Evolutionary conservation across 768 basidiomycete species (phyloP).

Genomic region (Boletus pseudo-olivaceus): DNA sequence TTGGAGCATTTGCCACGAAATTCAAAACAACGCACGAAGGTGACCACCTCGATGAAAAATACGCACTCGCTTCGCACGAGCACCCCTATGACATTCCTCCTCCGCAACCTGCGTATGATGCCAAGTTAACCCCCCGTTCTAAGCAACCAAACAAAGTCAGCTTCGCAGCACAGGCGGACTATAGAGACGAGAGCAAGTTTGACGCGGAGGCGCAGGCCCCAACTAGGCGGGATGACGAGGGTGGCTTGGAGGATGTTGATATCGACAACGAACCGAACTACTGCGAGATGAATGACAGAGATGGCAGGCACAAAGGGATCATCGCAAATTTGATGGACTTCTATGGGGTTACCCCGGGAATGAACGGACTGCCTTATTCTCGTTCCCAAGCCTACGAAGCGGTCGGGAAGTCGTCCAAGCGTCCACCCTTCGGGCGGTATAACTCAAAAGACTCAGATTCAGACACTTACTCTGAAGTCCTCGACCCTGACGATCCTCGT

Average conservation of each 20-base stretch:
- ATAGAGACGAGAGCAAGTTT: constrained; percentile 15
- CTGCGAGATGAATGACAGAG: constrained; percentile 20
- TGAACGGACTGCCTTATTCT: constrained; percentile 24
- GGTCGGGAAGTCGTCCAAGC: constrained; percentile 6
- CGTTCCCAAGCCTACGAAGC: constrained; percentile 21
- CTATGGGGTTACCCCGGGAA: constrained; percentile 24
- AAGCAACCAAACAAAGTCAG: constrained; percentile 35
- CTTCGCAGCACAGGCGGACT: constrained; percentile 32
- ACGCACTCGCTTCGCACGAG: constrained; percentile 51
- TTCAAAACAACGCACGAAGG: constrained; percentile 10
- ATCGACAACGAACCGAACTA: constrained; percentile 11
- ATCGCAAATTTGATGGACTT: constrained; percentile 31
- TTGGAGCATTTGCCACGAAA: constrained; percentile 15
- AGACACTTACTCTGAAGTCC: constrained; percentile 43
- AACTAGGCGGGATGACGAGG: constrained; percentile 3
- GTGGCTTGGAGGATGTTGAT: constrained; percentile 19
- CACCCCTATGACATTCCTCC: constrained; percentile 62
- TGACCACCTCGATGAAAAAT: constrained; percentile 36
- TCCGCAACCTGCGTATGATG: constrained; percentile 42
- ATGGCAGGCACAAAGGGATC: constrained; percentile 25
- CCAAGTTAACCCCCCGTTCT: constrained; percentile 6
- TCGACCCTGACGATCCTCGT: constrained; percentile 73
- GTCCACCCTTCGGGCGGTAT: constrained; percentile 26
- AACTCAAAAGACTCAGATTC: constrained; percentile 45
- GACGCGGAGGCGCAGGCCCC: constrained; percentile 25